These are phyloP conservation scores for Iberis pinnata DNA, from an alignment of 345 rosid genomes.

Conservation along the genomic window DNA sequence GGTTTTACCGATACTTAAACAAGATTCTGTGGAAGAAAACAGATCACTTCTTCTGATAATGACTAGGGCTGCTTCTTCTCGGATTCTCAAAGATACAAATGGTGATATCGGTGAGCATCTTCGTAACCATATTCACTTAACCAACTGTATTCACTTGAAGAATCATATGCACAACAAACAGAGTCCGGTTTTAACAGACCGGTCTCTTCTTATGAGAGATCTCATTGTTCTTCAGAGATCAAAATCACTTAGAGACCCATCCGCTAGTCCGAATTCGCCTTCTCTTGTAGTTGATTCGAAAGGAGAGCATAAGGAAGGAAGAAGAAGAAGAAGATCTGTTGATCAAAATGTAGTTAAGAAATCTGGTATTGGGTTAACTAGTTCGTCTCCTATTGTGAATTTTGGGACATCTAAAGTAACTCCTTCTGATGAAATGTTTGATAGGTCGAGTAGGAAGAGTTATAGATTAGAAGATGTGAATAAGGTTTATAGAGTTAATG, in stretches of 20 bases:
- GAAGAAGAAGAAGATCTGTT: conserved; percentile 57
- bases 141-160: conserved; percentile 96
- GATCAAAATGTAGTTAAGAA: conserved; percentile 43
- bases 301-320: conserved; percentile 36
- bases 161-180: conserved; percentile 94
- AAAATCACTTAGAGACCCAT: conserved; percentile 83
- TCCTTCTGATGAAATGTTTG: conserved; percentile 41
- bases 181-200: conserved; percentile 65
- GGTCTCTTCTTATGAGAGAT: conserved; percentile 84
- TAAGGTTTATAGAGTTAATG: conserved; percentile 36
- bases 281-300: conserved; percentile 42
- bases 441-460: conserved; percentile 43
- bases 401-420: conserved; percentile 55
- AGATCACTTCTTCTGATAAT: conserved; percentile 46
- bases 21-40: conserved; percentile 26
- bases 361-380: conserved; percentile 50
- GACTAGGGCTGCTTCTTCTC: conserved; percentile 51
- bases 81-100: conserved; percentile 81
- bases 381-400: conserved; percentile 47
- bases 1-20: conserved; percentile 29
- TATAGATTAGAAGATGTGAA: conserved; percentile 32
- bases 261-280: conserved; percentile 85
- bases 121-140: conserved; percentile 87
- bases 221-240: conserved; percentile 85
- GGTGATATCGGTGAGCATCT: conserved; percentile 89